These are phyloP conservation scores for Salix brachista DNA, from an alignment of 345 rosid species.

Conservation along the genomic window DNA sequence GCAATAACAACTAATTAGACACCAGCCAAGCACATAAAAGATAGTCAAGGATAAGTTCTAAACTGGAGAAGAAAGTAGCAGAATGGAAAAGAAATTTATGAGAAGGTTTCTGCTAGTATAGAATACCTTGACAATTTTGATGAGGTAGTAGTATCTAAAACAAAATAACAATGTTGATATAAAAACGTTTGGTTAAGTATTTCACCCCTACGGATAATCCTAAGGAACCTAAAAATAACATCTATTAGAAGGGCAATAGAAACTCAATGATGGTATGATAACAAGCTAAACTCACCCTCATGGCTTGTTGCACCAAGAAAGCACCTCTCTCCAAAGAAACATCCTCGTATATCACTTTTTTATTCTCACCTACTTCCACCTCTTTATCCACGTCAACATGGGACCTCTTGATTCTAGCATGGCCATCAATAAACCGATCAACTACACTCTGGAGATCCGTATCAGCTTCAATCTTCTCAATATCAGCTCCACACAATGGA, in stretches of 20 bases:
- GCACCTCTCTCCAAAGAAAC: constrained; percentile 95
- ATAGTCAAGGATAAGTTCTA: background rate
- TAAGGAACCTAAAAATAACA: background rate
- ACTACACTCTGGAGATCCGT: constrained; percentile 66
- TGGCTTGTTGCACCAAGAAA: constrained; percentile 94
- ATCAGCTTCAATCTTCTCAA: constrained; percentile 73
- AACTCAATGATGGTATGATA: background rate
- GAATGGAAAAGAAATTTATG: background rate
- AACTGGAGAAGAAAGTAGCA: background rate
- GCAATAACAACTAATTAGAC: constrained; percentile 1
- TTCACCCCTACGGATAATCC: background rate
- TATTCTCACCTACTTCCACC: constrained; percentile 40
- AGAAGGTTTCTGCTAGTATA: background rate
- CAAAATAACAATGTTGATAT: background rate
- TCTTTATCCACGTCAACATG: constrained; percentile 42
- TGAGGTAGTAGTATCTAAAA: background rate
- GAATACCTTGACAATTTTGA: background rate
- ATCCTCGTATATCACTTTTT: constrained; percentile 74
- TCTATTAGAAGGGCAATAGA: background rate
- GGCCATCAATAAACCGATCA: constrained; percentile 89
- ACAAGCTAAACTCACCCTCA: constrained; percentile 65
- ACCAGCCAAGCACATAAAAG: background rate
- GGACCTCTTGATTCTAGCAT: constrained; percentile 90
- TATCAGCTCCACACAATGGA: constrained; percentile 94
- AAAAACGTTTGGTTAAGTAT: background rate